Percentiles rank a stretch among this genome's conserved stretches.
These are phyloP conservation scores for Coprinopsis strossmayeri DNA, from an alignment of 768 basidiomycete genomes.

Conservation along the genomic window DNA sequence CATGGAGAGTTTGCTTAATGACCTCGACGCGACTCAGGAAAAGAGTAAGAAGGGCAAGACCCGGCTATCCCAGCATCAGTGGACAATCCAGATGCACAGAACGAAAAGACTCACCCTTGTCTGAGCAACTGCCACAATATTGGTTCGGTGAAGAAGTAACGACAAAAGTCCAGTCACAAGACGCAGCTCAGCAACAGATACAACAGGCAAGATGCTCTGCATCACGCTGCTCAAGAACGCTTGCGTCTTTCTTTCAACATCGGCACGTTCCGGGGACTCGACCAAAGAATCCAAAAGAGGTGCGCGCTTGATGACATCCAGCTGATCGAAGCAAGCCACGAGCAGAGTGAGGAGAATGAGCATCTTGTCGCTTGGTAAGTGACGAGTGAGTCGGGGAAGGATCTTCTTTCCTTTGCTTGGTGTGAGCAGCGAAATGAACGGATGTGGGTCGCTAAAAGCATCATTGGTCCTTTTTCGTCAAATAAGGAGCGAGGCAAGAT, in stretches of 20 bases:
- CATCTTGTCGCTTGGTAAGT: constrained; percentile 72
- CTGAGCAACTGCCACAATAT: constrained; percentile 64
- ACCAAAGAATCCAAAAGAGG: constrained; percentile 61
- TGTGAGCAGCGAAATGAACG: constrained; percentile 87
- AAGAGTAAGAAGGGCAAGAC: constrained; percentile 83
- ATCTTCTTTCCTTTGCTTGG: constrained; percentile 92
- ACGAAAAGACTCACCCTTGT: constrained; percentile 58
- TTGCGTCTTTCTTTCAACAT: constrained; percentile 85
- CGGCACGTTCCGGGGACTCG: constrained; percentile 53
- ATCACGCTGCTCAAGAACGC: constrained; percentile 81
- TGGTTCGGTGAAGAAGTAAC: constrained; percentile 71
- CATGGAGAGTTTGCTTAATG: constrained; percentile 66
- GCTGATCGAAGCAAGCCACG: constrained; percentile 89
- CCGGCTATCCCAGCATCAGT: constrained; percentile 53
- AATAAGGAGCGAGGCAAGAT: not conserved
- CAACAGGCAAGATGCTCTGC: constrained; percentile 79
- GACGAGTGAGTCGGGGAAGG: constrained; percentile 81
- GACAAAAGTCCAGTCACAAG: constrained; percentile 84
- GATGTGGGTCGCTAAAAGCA: constrained; percentile 78
- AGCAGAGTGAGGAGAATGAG: constrained; percentile 86
- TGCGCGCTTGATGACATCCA: constrained; percentile 84
- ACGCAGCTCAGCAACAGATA: constrained; percentile 72
- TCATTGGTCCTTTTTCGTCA: not conserved
- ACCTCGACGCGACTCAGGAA: constrained; percentile 91
- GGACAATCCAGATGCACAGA: not conserved